Evolutionary conservation across 2,329 filamentous ascomycete species (phyloP), one percentile per base, ranked within the genome.

Genomic region (Bipolaris victoriae): DNA sequence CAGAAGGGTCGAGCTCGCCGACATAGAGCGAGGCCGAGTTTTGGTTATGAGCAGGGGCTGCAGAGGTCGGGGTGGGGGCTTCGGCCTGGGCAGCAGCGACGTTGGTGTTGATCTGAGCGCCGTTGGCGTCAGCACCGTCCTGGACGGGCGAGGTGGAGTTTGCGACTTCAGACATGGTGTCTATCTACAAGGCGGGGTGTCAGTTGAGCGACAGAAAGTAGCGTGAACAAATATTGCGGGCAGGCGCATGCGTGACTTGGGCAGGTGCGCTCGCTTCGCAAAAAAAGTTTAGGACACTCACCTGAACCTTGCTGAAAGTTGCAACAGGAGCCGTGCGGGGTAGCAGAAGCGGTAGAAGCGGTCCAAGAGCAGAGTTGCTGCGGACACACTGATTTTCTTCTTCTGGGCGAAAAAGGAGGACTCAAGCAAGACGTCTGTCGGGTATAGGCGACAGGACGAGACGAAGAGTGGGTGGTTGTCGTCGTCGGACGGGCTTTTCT

Each of bases 21-120:
- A 99, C 95, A 79, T 99, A 99, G 78, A 99, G 92, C 58, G 95
- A 99, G 65, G 95, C 95, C 51, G 95, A 98, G 80, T 96, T 94
- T 78, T 92, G 91, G 76, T 58, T 58, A 35, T 93, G 90, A 77
- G 90, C 90, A 67, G 91, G 88, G 60, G 82, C 81, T 63, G 86
- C 83, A 64, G 92, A 89, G 80, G 82, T 87, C 68, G 90, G 89
- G 60, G 90, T 90, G 65, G 88, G 84, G 69, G 82, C 86, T 72
- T 89, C 87, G 65, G 84, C 84, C 69, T 88, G 85, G 64, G 87
- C 84, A 67, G 84, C 82, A 72, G 79, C 77, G 72, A 90, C 86
- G 76, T 86, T 88, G 79, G 92, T 93, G 82, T 94, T 90, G 82
- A 93, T 83, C 77, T 79, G 76, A 63, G 81, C 74, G 73, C 80